A percentile compares a stretch with the other conserved stretches of the same genome.
phyloP scores from a whole-genome alignment of 2,329 filamentous ascomycete species.

The Beauveria bassiana region DNA sequence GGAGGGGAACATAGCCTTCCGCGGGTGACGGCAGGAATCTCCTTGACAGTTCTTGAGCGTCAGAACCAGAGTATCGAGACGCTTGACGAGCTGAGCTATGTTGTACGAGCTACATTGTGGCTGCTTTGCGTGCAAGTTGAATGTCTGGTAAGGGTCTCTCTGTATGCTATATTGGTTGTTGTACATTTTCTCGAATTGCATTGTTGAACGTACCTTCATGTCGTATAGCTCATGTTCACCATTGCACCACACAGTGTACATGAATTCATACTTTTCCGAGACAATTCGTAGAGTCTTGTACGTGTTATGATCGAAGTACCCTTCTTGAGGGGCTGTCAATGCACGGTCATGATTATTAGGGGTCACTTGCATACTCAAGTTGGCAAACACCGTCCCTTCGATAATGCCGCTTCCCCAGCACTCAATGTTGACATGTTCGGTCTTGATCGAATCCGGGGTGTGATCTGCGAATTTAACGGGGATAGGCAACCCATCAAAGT shows the following conservation, averaged over 20 bases:
- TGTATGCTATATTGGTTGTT: constrained; percentile 15
- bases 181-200: not conserved
- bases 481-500: constrained; percentile 46
- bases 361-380: constrained; percentile 8
- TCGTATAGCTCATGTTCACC: constrained; percentile 41
- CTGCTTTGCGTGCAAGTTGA: constrained; percentile 15
- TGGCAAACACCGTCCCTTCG: constrained; percentile 14
- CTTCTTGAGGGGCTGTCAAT: constrained; percentile 19
- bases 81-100: constrained; percentile 19
- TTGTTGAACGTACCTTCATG: constrained; percentile 32
- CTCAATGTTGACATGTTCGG: constrained; percentile 45
- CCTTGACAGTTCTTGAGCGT: constrained; percentile 54
- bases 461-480: constrained; percentile 20
- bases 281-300: constrained; percentile 45
- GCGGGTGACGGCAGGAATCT: constrained; percentile 43
- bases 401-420: constrained; percentile 38
- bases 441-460: constrained; percentile 16
- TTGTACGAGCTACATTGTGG: not conserved
- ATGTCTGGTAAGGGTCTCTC: constrained; percentile 41
- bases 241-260: constrained; percentile 49
- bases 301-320: constrained; percentile 32
- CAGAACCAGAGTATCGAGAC: constrained; percentile 50
- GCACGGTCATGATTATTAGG: too few species aligned
- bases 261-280: constrained; percentile 38
- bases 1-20: constrained; percentile 46